Evolutionary conservation across 1,284 basidiomycete species (phyloP).

Genomic region (Austroboletus niveus): DNA sequence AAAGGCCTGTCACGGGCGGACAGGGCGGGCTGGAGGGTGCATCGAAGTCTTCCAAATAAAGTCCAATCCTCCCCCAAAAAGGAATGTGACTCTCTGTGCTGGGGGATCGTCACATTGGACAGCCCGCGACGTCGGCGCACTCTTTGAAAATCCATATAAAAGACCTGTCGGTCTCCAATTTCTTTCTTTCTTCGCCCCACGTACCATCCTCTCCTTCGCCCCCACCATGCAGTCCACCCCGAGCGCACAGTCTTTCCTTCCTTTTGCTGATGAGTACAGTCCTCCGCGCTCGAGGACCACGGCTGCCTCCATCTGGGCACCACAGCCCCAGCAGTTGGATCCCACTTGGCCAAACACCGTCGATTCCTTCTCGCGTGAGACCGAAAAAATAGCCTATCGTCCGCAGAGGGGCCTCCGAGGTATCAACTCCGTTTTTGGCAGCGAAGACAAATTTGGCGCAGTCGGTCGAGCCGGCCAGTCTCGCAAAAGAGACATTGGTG

Average conservation of each 20-base stretch:
- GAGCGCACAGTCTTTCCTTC: conserved; percentile 28
- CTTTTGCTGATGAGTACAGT: conserved; percentile 26
- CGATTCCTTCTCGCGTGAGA: conserved; percentile 54
- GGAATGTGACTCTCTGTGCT: conserved; percentile 32
- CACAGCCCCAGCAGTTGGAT: conserved; percentile 65
- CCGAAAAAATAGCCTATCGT: conserved; percentile 37
- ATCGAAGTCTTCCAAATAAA: conserved; percentile 31
- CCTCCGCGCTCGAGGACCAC: conserved; percentile 37
- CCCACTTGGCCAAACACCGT: conserved; percentile 62
- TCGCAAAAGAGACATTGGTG: conserved; percentile 55
- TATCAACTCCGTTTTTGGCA: conserved; percentile 30
- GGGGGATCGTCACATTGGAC: conserved; percentile 34
- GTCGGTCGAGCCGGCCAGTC: conserved; percentile 48
- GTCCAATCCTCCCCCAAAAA: conserved; percentile 33
- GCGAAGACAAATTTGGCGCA: conserved; percentile 65
- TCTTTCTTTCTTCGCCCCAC: conserved; percentile 32
- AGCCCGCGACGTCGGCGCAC: conserved; percentile 16
- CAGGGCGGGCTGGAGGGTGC: conserved; percentile 21
- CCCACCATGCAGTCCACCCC: conserved; percentile 28
- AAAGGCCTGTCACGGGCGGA: conserved; percentile 26
- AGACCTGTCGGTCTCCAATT: conserved; percentile 15
- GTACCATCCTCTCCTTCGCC: conserved; percentile 18
- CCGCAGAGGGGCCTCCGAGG: conserved; percentile 24
- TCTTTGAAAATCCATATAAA: conserved; percentile 32
- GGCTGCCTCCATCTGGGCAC: conserved; percentile 71